Conservation (phyloP, 345 rosid species). For the Anacardium occidentale region DNA sequence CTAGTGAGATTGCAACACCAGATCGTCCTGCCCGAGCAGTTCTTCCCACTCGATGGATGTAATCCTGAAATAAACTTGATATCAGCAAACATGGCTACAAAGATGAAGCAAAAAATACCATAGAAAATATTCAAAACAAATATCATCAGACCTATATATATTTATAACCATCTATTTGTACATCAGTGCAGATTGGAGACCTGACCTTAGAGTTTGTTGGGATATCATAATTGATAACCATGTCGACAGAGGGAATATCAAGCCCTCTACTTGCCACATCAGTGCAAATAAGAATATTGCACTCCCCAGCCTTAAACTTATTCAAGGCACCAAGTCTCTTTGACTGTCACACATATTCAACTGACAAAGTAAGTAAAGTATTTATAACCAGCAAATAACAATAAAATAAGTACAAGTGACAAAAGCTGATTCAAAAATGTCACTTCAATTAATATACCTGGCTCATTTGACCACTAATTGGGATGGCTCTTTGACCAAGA, state of each 20-base stretch:
- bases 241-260: slow-evolving; percentile 93
- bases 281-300: slow-evolving; percentile 87
- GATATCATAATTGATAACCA: slow-evolving; percentile 90
- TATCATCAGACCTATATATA: neutral
- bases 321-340: slow-evolving; percentile 94
- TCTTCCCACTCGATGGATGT: slow-evolving; percentile 87
- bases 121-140: neutral
- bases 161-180: neutral
- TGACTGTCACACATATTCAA: slow-evolving; percentile 42
- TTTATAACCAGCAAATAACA: neutral
- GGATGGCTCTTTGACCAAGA: slow-evolving; percentile 89
- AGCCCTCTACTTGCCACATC: slow-evolving; percentile 99
- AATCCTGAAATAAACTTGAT: slow-evolving; percentile 52
- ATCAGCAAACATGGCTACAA: neutral
- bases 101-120: neutral
- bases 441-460: slow-evolving; percentile 47
- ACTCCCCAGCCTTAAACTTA: slow-evolving; percentile 92
- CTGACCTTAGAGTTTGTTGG: slow-evolving; percentile 79
- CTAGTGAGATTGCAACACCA: slow-evolving; percentile 88
- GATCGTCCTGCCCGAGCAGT: slow-evolving; percentile 98
- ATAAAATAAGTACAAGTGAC: neutral
- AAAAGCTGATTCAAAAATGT: neutral
- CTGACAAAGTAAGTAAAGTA: slow-evolving; percentile 5
- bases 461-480: slow-evolving; percentile 94
- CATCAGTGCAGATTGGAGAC: neutral